Evolutionary conservation across 352 stramenopile genomes (phyloP).

Genomic region (Aphanomyces cochlioides): DNA sequence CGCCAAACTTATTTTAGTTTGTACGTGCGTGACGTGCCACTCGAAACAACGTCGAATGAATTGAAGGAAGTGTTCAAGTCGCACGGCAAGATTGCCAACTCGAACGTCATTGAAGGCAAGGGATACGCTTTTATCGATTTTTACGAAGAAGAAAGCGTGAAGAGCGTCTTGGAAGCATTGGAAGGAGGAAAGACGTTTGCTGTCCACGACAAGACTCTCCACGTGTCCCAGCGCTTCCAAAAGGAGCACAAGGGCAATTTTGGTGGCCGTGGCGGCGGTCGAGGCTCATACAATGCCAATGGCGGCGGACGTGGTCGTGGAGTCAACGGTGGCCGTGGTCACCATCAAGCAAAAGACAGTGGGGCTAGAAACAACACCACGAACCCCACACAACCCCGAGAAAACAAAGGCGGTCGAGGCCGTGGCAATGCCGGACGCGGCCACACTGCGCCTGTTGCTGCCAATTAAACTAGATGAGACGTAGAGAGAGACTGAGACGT

Average conservation of each 20-base stretch:
- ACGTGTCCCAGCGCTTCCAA: constrained; percentile 63
- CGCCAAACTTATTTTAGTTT: constrained; percentile 41
- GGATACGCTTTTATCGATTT: constrained; percentile 85
- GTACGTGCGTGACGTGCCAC: constrained; percentile 73
- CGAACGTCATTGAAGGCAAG: constrained; percentile 53
- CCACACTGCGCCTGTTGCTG: constrained; percentile 31
- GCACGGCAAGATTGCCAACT: constrained; percentile 68
- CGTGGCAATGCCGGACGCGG: constrained; percentile 51
- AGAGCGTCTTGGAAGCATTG: constrained; percentile 43
- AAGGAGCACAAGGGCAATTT: constrained; percentile 43
- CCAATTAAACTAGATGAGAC: constrained; percentile 25
- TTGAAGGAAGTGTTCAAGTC: constrained; percentile 74
- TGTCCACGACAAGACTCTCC: constrained; percentile 67
- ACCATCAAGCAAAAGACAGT: background rate
- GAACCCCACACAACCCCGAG: constrained; percentile 12
- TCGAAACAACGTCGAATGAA: constrained; percentile 67
- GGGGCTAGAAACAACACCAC: constrained; percentile 37
- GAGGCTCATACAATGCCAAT: constrained; percentile 29
- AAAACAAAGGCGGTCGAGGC: constrained; percentile 31
- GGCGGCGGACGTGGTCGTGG: constrained; percentile 56
- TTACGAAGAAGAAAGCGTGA: constrained; percentile 71
- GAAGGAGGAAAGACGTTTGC: constrained; percentile 63
- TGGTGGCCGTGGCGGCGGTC: background rate
- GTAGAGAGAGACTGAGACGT: constrained; percentile 5
- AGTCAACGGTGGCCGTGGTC: constrained; percentile 39